Evolutionary conservation across 2,329 filamentous ascomycete genomes (phyloP).

Genomic region (Microthyrium microscopicum): DNA sequence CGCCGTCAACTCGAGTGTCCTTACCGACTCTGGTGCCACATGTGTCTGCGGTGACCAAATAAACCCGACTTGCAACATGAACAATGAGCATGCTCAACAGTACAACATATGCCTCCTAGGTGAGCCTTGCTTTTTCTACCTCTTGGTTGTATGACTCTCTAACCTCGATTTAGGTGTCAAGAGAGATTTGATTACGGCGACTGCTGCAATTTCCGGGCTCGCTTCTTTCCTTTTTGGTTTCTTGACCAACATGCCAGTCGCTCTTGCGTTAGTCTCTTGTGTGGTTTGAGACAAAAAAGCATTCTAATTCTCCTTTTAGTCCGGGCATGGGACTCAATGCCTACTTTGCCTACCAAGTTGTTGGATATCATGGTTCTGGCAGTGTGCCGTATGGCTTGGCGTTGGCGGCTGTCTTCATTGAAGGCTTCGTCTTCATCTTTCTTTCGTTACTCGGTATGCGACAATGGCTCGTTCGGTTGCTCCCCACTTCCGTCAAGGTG

Average conservation of each 20-base stretch:
- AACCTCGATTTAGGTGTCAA: constrained; percentile 33
- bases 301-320: constrained; percentile 7
- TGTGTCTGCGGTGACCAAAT: constrained; percentile 45
- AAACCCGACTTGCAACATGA: constrained; percentile 35
- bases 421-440: constrained; percentile 70
- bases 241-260: constrained; percentile 51
- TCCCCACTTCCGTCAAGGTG: constrained; percentile 71
- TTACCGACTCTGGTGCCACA: constrained; percentile 51
- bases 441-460: constrained; percentile 66
- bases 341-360: constrained; percentile 71
- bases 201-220: constrained; percentile 64
- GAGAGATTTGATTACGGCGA: constrained; percentile 68
- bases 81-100: too few species aligned
- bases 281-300: neutral
- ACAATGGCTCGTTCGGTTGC: constrained; percentile 72
- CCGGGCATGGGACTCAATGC: constrained; percentile 47
- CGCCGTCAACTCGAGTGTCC: constrained; percentile 35
- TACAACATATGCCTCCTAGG: constrained; percentile 43
- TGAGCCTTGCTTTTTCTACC: constrained; percentile 7
- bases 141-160: too few species aligned
- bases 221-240: constrained; percentile 67
- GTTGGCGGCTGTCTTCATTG: constrained; percentile 72
- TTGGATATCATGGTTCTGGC: constrained; percentile 60
- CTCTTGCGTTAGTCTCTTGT: constrained; percentile 15
- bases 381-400: constrained; percentile 58